Percentiles rank a stretch among this genome's conserved stretches.
phyloP scores from a whole-genome alignment of 768 basidiomycete genomes.

The Vishniacozyma victoriae region DNA sequence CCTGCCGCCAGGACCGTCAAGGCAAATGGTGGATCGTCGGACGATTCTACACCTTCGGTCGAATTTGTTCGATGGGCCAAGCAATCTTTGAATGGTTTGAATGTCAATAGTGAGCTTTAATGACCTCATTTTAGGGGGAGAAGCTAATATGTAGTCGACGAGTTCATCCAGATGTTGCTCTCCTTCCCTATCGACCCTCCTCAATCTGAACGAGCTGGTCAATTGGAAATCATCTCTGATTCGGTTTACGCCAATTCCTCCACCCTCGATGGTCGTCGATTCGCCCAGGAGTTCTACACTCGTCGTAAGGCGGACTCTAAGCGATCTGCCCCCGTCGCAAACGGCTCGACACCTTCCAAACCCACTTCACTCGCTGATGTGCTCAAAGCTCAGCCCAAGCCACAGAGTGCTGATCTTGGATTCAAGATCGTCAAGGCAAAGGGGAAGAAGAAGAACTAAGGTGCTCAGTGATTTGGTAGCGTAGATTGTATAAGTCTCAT shows the following conservation, averaged over 20 bases:
- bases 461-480: too few species aligned
- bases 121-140: not conserved
- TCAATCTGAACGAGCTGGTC: constrained; percentile 52
- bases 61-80: constrained; percentile 91
- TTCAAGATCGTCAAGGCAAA: constrained; percentile 95
- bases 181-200: constrained; percentile 79
- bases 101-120: constrained; percentile 60
- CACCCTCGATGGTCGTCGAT: constrained; percentile 88
- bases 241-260: constrained; percentile 90
- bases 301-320: constrained; percentile 76
- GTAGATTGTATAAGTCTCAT: too few species aligned
- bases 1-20: constrained; percentile 38
- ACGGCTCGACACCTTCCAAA: constrained; percentile 3
- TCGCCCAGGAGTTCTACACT: constrained; percentile 83
- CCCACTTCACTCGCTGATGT: constrained; percentile 51
- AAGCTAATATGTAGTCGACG: constrained; percentile 62
- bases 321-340: constrained; percentile 4
- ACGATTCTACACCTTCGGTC: constrained; percentile 69
- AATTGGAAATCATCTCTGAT: constrained; percentile 86
- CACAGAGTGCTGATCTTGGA: constrained; percentile 68
- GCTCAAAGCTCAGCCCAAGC: constrained; percentile 79
- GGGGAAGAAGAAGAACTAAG: constrained; percentile 67
- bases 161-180: constrained; percentile 90
- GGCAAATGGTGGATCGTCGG: constrained; percentile 51
- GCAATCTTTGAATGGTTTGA: constrained; percentile 69